These are phyloP conservation scores for Apiosordaria backusii DNA, from an alignment of 495 filamentous ascomycete genomes.

Conservation along the genomic window DNA sequence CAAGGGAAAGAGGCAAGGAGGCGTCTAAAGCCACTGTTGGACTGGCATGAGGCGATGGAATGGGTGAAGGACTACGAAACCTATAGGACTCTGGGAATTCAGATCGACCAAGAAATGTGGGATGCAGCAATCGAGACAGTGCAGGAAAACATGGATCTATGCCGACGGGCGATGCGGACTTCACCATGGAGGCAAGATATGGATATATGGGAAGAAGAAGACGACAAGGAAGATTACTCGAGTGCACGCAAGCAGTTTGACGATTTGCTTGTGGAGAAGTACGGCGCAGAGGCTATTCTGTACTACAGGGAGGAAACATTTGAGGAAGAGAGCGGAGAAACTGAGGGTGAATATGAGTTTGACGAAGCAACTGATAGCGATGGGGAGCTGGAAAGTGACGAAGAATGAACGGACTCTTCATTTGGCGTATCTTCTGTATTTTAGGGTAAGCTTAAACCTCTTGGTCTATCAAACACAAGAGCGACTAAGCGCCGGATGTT, in stretches of 20 bases:
- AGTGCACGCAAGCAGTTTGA: background rate
- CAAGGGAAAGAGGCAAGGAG: background rate
- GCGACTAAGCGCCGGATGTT: too few species aligned
- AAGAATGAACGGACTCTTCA: background rate
- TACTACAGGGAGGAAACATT: background rate
- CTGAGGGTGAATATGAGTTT: background rate
- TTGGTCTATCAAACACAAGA: too few species aligned
- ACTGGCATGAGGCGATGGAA: background rate
- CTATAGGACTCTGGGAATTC: background rate
- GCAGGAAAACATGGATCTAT: background rate
- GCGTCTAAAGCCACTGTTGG: background rate
- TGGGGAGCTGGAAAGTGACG: background rate
- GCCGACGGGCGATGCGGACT: background rate
- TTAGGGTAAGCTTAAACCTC: too few species aligned
- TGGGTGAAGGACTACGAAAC: background rate
- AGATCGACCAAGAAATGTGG: background rate
- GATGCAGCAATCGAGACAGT: background rate
- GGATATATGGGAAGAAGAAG: background rate
- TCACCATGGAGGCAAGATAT: background rate
- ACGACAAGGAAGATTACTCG: background rate
- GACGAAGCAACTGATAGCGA: background rate
- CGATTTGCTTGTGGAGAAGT: conserved; percentile 47
- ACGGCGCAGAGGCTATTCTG: conserved; percentile 22
- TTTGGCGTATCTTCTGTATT: too few species aligned
- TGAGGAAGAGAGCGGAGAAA: background rate